Base-by-base conservation (phyloP, 2,329 filamentous ascomycete genomes). In the Didymellaceae sp. region DNA sequence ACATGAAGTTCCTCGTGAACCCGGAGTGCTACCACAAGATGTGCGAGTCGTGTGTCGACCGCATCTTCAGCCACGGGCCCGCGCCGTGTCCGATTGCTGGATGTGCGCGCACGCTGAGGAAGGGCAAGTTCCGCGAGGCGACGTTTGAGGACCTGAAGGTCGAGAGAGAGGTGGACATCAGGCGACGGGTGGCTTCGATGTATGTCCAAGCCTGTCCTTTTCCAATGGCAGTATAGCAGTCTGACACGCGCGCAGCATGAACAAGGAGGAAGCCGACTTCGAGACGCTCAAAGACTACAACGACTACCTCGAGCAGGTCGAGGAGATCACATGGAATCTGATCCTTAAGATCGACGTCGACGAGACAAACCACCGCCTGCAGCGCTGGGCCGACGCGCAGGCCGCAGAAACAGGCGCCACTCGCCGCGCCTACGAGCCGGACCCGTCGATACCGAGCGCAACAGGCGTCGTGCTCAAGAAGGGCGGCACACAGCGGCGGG, bases 21-120 rank as follows among this genome's bases (percentile, higher is more conserved):
- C 91, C 93, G 7, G 91, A 96, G 80, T 99, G 94, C 83, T 99
- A 99, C 80, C 94, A 99, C 80, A 91, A 91, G 62, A 97, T 99
- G 90, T 99, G 94, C 80, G 88, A 91, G 73, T 92, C 90, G 49
- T 99, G 94, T 78, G 92, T 97, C 32, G 89, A 93, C 74, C 89
- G 93, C 47, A 90, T 97, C 65, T 99, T 97, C 81, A 89, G 88
- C 26, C 87, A 90, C 46, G 94, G 94, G 0, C 94, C 94, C 0
- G 90, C 91, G 47, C 89, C 91, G 55, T 99, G 95, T 70, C 94
- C 94, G 1, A 90, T 97, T 51, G 90, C 90, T 0, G 89, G 88
- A 31, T 99, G 94, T 76, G 84, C 86, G 70, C 87, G 89, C 72
- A 97, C 91, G 1, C 81, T 99, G 5, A 87, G 94, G 1, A 90